phyloP scores from a whole-genome alignment of 1,284 basidiomycete genomes.

The Fistulina hepatica region DNA sequence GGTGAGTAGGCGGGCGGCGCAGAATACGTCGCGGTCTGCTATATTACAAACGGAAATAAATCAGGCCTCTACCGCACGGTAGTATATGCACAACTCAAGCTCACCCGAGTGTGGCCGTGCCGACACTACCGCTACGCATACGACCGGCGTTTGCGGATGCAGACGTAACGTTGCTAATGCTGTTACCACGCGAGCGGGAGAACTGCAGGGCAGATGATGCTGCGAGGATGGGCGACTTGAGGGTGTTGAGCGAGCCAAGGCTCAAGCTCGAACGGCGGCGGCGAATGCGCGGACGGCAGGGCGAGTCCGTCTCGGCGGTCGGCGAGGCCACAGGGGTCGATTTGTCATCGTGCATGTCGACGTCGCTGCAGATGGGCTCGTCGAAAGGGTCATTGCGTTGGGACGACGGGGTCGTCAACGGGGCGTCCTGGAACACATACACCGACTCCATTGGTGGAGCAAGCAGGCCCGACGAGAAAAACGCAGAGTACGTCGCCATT shows the following conservation, averaged over 20 bases:
- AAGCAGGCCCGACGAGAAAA: not conserved
- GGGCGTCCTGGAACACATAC: not conserved
- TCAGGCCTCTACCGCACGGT: too few species aligned
- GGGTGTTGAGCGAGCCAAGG: not conserved
- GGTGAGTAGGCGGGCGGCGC: not conserved
- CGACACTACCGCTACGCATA: not conserved
- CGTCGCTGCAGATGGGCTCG: too few species aligned
- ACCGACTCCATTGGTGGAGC: not conserved
- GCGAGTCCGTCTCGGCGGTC: not conserved
- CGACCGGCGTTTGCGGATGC: not conserved
- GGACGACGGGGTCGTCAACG: not conserved
- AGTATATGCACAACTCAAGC: not conserved
- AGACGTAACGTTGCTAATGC: not conserved
- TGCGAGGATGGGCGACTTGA: not conserved
- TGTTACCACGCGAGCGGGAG: not conserved
- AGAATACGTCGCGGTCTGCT: too few species aligned
- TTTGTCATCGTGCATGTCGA: not conserved
- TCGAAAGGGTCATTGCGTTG: too few species aligned
- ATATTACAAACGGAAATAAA: not conserved
- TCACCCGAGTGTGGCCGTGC: not conserved
- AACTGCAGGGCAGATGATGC: not conserved
- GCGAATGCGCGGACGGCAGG: not conserved
- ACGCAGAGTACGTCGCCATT: not conserved
- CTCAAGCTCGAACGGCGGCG: constrained; percentile 1
- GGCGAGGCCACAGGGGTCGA: not conserved